Percentiles rank a stretch among this genome's conserved stretches.
These are phyloP conservation scores for Solanum sejunctum DNA, from an alignment of 257 asterid genomes.

Conservation along the genomic window DNA sequence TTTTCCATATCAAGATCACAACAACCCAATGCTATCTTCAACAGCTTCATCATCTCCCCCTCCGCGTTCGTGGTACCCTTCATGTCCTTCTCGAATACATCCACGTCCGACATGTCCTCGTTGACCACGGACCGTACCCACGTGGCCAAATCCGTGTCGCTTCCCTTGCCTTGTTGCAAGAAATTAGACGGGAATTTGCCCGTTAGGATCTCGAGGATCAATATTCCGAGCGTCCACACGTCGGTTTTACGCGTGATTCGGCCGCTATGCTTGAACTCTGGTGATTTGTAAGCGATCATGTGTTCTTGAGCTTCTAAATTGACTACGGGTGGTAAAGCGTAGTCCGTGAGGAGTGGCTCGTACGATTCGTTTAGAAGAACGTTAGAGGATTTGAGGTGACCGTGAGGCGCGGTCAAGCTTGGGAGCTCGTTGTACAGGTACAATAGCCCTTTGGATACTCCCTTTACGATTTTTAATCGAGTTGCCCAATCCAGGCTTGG, in stretches of 20 bases:
- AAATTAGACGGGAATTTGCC: slow-evolving; percentile 59
- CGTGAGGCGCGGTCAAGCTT: slow-evolving; percentile 68
- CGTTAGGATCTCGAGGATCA: slow-evolving; percentile 60
- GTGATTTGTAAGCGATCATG: slow-evolving; percentile 77
- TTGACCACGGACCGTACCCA: slow-evolving; percentile 42
- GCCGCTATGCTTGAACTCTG: slow-evolving; percentile 48
- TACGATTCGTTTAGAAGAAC: slow-evolving; percentile 46
- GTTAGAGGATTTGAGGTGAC: slow-evolving; percentile 90
- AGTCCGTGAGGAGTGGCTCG: slow-evolving; percentile 59
- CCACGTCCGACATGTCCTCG: slow-evolving; percentile 9
- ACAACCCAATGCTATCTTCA: slow-evolving; percentile 54
- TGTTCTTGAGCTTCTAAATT: slow-evolving; percentile 62
- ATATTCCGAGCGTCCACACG: slow-evolving; percentile 73
- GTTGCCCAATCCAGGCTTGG: slow-evolving; percentile 63
- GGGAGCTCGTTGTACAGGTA: slow-evolving; percentile 76
- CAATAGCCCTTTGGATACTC: slow-evolving; percentile 53
- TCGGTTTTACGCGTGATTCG: slow-evolving; percentile 72
- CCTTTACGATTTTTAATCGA: slow-evolving; percentile 61
- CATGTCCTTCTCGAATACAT: slow-evolving; percentile 61
- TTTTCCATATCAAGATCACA: slow-evolving; percentile 42
- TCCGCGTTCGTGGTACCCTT: slow-evolving; percentile 13
- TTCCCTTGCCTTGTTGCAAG: slow-evolving; percentile 45
- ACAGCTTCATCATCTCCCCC: slow-evolving; percentile 52
- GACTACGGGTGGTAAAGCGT: slow-evolving; percentile 62
- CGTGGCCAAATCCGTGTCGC: slow-evolving; percentile 25